Base-by-base conservation (phyloP, 306 rosid genomes). In the Glycine soja region DNA sequence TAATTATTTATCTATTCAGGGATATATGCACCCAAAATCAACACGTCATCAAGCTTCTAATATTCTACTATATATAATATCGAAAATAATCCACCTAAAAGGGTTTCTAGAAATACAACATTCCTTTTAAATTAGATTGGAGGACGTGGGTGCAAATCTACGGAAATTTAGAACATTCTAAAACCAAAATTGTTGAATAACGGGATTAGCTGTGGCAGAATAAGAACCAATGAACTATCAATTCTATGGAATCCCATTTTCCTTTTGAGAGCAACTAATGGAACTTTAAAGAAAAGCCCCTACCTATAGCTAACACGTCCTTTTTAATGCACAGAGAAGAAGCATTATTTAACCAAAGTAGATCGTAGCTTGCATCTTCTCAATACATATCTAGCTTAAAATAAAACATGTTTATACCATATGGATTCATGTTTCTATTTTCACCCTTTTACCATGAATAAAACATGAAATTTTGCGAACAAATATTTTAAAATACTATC, bases 161-260 rank as follows among this genome's bases (percentile, higher is more conserved):
- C 46, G 8, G 43, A 62, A 43, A 34, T 50, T n/a, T 30, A 72
- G 76, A 82, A 79, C 46, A 46, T 79, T 75, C 80, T 63, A 36
- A 59, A 64, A 47, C 43, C 10, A 62, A 10, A 45, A 69, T 67
- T 8, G 45, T 73, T 13, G 59, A 66, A n/a, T 5, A 32, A 69
- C 15, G 43, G 59, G 51, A 70, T 69, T 36, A 36, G 5, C 50
- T 62, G 78, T 73, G 80, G 82, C 53, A 74, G 76, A 86, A 70
- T 56, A 79, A 75, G 73, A 76, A 63, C 79, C 78, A 78, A 70
- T 75, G 58, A 73, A 78, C 4, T 78, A 57, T 83, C 64, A 76
- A 71, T 74, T 80, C 72, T 56, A 47, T 63, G 65, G 76, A 82
- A 81, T 75, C 82, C 34, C 58, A 57, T 52, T 86, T 77, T 69